Evolutionary conservation across 305 asterid genomes (phyloP).

Genomic region (Rubia peregrina): DNA sequence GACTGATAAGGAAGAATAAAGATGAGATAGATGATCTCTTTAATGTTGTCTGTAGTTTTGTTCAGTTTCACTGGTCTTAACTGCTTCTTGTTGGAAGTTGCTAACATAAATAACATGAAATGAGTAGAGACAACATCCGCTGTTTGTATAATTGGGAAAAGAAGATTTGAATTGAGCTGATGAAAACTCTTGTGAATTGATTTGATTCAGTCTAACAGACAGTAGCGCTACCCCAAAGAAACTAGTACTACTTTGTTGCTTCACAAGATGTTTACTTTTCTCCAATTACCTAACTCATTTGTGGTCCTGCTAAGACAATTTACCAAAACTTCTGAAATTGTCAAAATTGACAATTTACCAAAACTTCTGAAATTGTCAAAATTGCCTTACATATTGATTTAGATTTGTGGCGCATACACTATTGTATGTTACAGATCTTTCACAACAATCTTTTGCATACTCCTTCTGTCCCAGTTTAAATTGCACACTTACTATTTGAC

Average conservation of each 20-base stretch:
- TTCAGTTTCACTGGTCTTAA: background rate
- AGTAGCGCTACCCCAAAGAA: too few species aligned
- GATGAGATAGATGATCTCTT: background rate
- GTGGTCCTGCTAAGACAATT: background rate
- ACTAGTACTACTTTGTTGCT: too few species aligned
- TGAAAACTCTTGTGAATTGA: background rate
- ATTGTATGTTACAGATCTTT: too few species aligned
- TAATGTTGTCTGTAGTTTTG: background rate
- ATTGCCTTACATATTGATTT: background rate
- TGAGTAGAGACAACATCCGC: background rate
- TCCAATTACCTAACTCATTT: background rate
- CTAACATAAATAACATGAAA: background rate
- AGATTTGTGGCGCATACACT: too few species aligned
- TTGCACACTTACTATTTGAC: too few species aligned
- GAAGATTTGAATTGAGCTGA: background rate
- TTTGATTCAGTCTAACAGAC: background rate
- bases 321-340: background rate
- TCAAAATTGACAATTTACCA: too few species aligned
- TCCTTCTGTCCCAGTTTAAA: too few species aligned
- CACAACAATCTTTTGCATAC: too few species aligned
- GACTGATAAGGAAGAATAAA: slow-evolving; percentile 24
- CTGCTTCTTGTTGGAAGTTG: background rate
- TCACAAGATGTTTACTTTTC: background rate
- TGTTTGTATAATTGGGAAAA: too few species aligned
- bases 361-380: background rate